phyloP scores from a whole-genome alignment of 2,329 filamentous ascomycete genomes.

The Sordariomycetes sp. region DNA sequence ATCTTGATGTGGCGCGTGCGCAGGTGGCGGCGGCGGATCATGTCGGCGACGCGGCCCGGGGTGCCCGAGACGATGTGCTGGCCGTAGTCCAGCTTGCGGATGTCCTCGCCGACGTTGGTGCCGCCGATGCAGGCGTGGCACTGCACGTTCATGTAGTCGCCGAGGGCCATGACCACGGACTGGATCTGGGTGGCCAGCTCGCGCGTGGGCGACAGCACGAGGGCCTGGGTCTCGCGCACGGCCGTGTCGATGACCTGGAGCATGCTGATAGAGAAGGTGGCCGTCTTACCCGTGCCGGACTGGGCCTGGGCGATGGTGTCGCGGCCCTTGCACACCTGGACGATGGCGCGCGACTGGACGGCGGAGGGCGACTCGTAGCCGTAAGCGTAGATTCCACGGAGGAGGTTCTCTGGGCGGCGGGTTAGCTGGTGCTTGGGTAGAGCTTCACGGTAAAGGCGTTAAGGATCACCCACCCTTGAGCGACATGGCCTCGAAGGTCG shows the following conservation, averaged over 20 bases:
- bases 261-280: conserved; percentile 93
- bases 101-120: conserved; percentile 96
- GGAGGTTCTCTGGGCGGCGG: conserved; percentile 64
- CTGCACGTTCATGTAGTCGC: conserved; percentile 99
- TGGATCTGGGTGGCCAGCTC: conserved; percentile 98
- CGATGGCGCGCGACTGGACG: conserved; percentile 94
- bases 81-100: conserved; percentile 92
- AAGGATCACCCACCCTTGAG: conserved; percentile 54
- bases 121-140: conserved; percentile 98
- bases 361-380: conserved; percentile 97
- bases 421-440: not conserved
- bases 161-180: conserved; percentile 98
- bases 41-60: conserved; percentile 75
- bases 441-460: not conserved
- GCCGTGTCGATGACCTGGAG: conserved; percentile 92
- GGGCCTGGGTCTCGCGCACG: conserved; percentile 84
- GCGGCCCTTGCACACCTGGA: conserved; percentile 97
- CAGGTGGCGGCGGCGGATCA: conserved; percentile 47
- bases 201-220: conserved; percentile 90
- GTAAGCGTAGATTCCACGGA: conserved; percentile 96
- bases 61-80: conserved; percentile 97
- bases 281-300: conserved; percentile 93
- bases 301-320: conserved; percentile 98
- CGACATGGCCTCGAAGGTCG: conserved; percentile 92
- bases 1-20: conserved; percentile 55